Base-by-base conservation (phyloP, 371 early-diverging fungal species). In the Dinochytrium kinnereticum region DNA sequence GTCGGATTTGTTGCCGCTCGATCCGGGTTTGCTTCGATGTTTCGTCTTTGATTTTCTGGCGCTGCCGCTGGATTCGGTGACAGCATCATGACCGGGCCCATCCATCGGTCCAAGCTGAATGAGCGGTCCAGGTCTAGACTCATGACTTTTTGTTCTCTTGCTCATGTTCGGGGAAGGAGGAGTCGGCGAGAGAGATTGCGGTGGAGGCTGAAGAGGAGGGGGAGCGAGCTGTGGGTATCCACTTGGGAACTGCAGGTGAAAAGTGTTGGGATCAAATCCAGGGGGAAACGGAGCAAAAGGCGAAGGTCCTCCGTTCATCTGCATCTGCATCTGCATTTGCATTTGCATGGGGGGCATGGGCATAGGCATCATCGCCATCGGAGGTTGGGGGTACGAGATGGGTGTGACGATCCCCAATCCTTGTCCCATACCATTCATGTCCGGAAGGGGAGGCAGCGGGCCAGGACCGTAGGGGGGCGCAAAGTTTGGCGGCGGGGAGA, bases 351-450 rank as follows among this genome's bases (percentile, higher is more conserved):
- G 61, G 5, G 34, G 28, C 61, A 55, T 55, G 24, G 57, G 26
- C 44, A 44, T 44, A 26, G 5, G 7, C 57, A 61, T 61, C 61
- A 61, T 61, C 10, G 36, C 15, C n/a, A 61, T 31, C 26, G 36
- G 36, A 7, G 61, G 61, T 24, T 28, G 34, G 15, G 30, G 30
- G 61, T 34, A 61, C 34, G 61, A 34, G 36, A 61, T 61, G 34
- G 61, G 61, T 10, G 61, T 61, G 24, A 61, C 61, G 61, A 61
- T 61, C 5, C 61, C 57, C 10, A 55, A 26, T 5, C 57, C 57
- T 55, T 5, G 10, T 55, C 57, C 57, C 15, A 30, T 10, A 19
- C 21, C 57, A 55, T 55, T 30, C 7, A 19, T 26, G 24, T 55
- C 30, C 15, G 57, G 57, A 19, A 55, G 26, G 10, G 30, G 26